Base-by-base conservation (phyloP, 164 flowering plant genomes). In the Magnolia sinica region DNA sequence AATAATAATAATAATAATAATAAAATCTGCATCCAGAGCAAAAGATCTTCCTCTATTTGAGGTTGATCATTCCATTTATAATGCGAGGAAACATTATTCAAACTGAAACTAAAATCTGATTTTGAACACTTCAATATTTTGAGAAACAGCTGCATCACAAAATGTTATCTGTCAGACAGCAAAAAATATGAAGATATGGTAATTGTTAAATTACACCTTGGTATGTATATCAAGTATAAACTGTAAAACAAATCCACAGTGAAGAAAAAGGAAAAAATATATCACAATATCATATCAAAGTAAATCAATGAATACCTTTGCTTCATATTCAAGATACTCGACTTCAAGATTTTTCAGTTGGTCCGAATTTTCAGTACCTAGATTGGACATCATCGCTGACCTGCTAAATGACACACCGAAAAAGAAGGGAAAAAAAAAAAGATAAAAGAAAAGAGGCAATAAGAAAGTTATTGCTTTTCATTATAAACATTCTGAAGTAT, bases 261-360 rank as follows among this genome's bases (percentile, higher is more conserved):
- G 61, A 37, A 37, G 61, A 11, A 55, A 55, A 55, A 55, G 18
- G 61, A 16, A 55, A 16, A 55, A 13, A 55, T 55, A 10, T 55
- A 55, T 16, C 18, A 11, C 61, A 55, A 8, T 3, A 55, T 13
- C 18, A 55, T 55, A 16, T 55, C 18, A 22, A 19, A 64, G 68
- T 64, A 64, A 22, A 22, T 18, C 10, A 18, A n/a, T 64, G 70
- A 55, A 68, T 82, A 95, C 99, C 97, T 91, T 91, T 73, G 90
- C 85, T 83, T 95, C 98, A 83, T 77, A 85, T 9, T 86, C 86
- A 77, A 90, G 82, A 86, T 95, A 95, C 81, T 92, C 97, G 82
- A 89, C 91, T 81, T 93, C 97, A n/a, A 95, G 90, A 85, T 80
- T 84, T 83, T 79, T 88, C 80, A 84, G 86, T n/a, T 92, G 97